Evolutionary conservation across 169 alveolate genomes (phyloP).

Genomic region (Plasmodium chabaudi): DNA sequence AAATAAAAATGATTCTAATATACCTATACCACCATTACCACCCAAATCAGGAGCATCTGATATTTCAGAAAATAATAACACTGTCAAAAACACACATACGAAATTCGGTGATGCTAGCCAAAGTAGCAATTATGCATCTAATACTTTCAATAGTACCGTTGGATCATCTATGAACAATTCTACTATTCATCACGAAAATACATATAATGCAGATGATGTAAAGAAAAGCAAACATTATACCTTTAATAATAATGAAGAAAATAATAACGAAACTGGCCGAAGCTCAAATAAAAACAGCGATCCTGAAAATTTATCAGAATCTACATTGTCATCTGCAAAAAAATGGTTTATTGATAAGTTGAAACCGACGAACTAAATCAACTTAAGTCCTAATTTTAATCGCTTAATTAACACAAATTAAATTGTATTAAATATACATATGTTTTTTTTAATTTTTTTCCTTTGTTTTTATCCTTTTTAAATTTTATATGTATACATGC

Average conservation of each 20-base stretch:
- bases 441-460: background rate
- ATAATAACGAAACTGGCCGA: background rate
- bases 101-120: background rate
- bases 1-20: constrained; percentile 22
- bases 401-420: background rate
- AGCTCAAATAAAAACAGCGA: constrained; percentile 3
- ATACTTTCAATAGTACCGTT: background rate
- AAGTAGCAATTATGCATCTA: background rate
- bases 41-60: constrained; percentile 32
- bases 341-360: constrained; percentile 65
- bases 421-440: background rate
- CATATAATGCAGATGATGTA: background rate
- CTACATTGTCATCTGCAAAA: constrained; percentile 69
- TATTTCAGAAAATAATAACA: background rate
- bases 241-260: background rate
- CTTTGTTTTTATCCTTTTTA: background rate
- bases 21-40: constrained; percentile 74
- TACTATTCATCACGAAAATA: background rate
- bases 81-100: background rate
- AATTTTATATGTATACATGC: background rate
- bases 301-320: background rate
- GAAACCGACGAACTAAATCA: constrained; percentile 23
- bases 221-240: too few relatives aligned
- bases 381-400: too few relatives aligned
- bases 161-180: background rate